Evolutionary conservation across 148 eudicot genomes (phyloP), one percentile per base, ranked within the genome.

Genomic region (Nepenthes mirabilis): DNA sequence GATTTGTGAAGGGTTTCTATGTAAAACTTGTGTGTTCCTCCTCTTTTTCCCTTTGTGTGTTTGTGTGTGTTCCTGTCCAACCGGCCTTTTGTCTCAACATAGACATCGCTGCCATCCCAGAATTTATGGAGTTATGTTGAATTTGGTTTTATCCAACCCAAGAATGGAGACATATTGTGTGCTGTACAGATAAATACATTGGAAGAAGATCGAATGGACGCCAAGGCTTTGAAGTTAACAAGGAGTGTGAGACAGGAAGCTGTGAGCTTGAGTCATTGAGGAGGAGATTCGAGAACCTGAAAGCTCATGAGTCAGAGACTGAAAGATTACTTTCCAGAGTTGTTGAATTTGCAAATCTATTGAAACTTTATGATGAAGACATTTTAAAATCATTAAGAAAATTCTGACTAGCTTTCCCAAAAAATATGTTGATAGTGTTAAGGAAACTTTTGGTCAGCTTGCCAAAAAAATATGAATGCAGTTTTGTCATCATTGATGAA

Each of bases 241-340:
- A 63, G 36, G 55, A 36, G 34, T 8, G 10, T 11, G 14, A 60
- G 50, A 66, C 55, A 10, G 33, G 12, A 48, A 36, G 37, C 34
- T 48, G n/a, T 3, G 53, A 55, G n/a, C 65, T 65, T 2, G 34
- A 71, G 36, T 9, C 9, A 9, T 37, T 65, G 9, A 65, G 66
- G 57, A 70, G 47, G 45, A 56, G 59, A 1, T 54, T 65, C 45
- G 65, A 71, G 14, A 65, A 65, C 36, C 9, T 71, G 43, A 60
- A 11, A 37, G 65, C 65, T 65, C 60, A 65, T 7, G 61, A 59
- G 2, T 32, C 23, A 14, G 65, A 71, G 33, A 32, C 11, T 7
- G 32, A 53, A 35, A 40, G 37, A 47, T 52, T 52, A 14, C 14
- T 34, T 10, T 12, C 12, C 33, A 36, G 65, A 59, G 33, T 36